Evolutionary conservation across 345 rosid genomes (phyloP), one percentile per base, ranked within the genome.

Genomic region (Iberis pinnata): DNA sequence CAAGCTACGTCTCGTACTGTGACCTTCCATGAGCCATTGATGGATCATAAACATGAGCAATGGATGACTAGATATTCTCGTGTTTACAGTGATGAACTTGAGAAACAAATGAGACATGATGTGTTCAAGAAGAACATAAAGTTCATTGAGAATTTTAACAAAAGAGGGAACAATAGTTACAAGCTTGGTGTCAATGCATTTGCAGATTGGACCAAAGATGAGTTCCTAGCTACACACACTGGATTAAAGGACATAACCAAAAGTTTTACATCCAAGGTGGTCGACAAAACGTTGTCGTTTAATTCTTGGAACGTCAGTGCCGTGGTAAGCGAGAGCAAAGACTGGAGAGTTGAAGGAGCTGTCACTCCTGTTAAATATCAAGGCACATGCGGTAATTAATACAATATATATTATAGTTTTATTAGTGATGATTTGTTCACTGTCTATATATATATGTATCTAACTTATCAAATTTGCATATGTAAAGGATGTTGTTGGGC

Each of bases 401-500:
- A 24, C 56, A 31, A 18, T 40, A 18, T 32, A 16, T 12, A 48
- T 25, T 56, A 27, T 58, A 47, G 39, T 45, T 11, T 8, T 25
- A 47, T 36, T n/a, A n/a, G 17, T 12, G 17, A 42, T 44, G 46
- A 37, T 46, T 15, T 54, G 35, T 24, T 32, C 14, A 14, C 18
- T 55, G n/a, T n/a, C n/a, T n/a, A 31, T 45, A 58, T 13, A 12
- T 47, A 4, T 31, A 2, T 17, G 17, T 0, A 18, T 36, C 9
- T 7, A 15, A 18, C 11, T 52, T 14, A 61, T 24, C 1, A 38
- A 8, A 47, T 48, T 10, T 57, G 8, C 27, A 29, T 22, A 16
- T 48, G 7, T 20, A 10, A 37, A 69, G 74, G 74, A 22, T 39
- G 73, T 66, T 82, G 89, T 39, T 80, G 83, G 86, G 89, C 86